phyloP scores from a whole-genome alignment of 2,329 filamentous ascomycete genomes.

The Beauveria varroae region DNA sequence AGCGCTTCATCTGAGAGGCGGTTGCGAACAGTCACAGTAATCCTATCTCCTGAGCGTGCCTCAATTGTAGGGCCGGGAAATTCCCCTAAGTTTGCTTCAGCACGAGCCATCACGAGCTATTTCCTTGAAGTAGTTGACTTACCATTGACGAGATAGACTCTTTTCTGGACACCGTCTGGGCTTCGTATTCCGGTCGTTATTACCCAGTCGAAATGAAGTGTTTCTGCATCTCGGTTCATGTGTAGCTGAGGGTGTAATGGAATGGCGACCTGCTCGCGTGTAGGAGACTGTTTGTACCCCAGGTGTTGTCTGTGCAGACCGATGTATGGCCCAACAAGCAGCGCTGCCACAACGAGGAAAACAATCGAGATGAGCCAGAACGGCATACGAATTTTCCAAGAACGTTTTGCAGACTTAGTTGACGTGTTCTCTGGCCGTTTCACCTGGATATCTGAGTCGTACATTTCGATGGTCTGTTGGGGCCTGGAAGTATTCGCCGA shows the following conservation, averaged over 20 bases:
- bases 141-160: constrained; percentile 13
- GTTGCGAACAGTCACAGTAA: constrained; percentile 58
- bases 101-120: background rate
- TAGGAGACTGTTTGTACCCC: background rate
- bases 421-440: background rate
- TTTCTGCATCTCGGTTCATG: background rate
- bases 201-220: constrained; percentile 7
- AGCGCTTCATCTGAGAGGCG: constrained; percentile 41
- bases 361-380: background rate
- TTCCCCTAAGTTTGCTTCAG: constrained; percentile 3
- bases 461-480: background rate
- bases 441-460: background rate
- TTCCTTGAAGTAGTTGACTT: background rate
- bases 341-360: background rate
- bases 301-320: background rate
- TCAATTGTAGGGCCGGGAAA: constrained; percentile 38
- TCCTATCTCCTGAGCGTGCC: constrained; percentile 43
- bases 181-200: background rate
- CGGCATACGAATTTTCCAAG: background rate
- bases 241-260: constrained; percentile 2
- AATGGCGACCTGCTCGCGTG: constrained; percentile 5
- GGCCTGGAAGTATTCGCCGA: background rate
- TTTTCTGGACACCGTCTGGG: constrained; percentile 12
- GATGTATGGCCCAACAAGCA: background rate
- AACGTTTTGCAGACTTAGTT: background rate